Conservation (phyloP, 2,329 filamentous ascomycete genomes). For the Didymellaceae sp. region DNA sequence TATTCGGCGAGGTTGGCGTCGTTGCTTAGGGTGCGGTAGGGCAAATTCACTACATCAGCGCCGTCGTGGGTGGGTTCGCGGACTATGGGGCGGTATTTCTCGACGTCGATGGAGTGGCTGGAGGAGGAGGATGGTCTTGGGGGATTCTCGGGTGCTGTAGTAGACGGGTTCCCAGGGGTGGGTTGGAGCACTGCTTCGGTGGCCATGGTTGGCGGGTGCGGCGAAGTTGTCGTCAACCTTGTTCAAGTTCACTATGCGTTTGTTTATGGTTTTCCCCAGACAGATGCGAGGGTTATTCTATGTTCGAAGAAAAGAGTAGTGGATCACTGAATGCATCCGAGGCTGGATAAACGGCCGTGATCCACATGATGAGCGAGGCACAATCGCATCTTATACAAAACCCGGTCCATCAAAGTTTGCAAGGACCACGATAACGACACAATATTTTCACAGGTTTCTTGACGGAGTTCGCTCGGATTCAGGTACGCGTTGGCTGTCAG, state of each 20-base stretch:
- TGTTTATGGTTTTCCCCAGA: too few relatives aligned
- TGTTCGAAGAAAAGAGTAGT: conserved; percentile 1
- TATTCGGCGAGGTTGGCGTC: conserved; percentile 68
- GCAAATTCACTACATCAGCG: conserved; percentile 64
- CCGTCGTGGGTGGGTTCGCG: conserved; percentile 33
- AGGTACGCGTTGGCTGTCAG: conserved; percentile 4
- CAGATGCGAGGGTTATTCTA: conserved; percentile 4
- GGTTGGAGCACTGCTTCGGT: conserved; percentile 22
- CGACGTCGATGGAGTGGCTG: conserved; percentile 21
- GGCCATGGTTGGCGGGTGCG: conserved; percentile 21
- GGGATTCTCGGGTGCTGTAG: conserved; percentile 9
- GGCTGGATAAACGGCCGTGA: conserved; percentile 3
- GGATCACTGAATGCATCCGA: conserved; percentile 2
- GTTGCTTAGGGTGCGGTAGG: conserved; percentile 68
- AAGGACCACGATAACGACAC: conserved; percentile 3
- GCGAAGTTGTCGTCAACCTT: neutral
- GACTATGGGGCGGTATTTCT: conserved; percentile 24
- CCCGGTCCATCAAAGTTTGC: conserved; percentile 8
- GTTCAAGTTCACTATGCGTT: too few relatives aligned
- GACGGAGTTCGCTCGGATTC: conserved; percentile 24
- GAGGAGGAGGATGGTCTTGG: conserved; percentile 14
- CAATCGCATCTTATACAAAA: conserved; percentile 11
- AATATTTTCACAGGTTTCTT: neutral
- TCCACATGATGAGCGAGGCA: conserved; percentile 4
- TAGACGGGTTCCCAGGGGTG: conserved; percentile 16